Evolutionary conservation across 2,329 filamentous ascomycete species (phyloP).

Genomic region (Aphanoascus verrucosus): DNA sequence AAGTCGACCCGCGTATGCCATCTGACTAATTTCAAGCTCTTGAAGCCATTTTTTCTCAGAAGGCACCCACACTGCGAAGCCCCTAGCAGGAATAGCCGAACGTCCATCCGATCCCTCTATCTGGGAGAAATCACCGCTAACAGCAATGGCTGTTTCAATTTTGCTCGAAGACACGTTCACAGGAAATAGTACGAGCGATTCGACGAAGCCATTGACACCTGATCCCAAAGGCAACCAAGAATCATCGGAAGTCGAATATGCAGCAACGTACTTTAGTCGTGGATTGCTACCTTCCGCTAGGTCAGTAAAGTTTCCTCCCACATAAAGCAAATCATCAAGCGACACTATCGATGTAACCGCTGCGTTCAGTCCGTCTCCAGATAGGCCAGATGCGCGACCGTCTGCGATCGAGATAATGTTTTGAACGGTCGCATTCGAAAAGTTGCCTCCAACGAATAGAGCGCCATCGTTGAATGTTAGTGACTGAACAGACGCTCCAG

Average conservation of each 20-base stretch:
- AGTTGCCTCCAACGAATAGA: constrained; percentile 74
- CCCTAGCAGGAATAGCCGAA: constrained; percentile 51
- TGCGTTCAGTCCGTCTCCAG: constrained; percentile 67
- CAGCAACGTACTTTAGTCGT: constrained; percentile 65
- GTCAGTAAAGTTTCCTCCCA: constrained; percentile 75
- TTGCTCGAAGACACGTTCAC: constrained; percentile 63
- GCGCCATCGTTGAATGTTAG: constrained; percentile 54
- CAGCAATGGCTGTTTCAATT: constrained; percentile 62
- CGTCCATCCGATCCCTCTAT: constrained; percentile 50
- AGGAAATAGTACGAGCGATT: constrained; percentile 61
- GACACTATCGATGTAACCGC: constrained; percentile 62
- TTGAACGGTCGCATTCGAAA: constrained; percentile 54
- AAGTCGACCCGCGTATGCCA: constrained; percentile 61
- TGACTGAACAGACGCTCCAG: constrained; percentile 57
- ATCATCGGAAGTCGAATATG: constrained; percentile 59
- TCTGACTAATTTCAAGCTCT: constrained; percentile 56
- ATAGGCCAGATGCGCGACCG: constrained; percentile 50
- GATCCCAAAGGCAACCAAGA: constrained; percentile 70
- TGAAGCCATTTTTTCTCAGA: constrained; percentile 78
- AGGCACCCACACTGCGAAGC: constrained; percentile 87
- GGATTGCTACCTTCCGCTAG: constrained; percentile 51
- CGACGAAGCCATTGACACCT: constrained; percentile 72
- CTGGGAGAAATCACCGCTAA: constrained; percentile 69
- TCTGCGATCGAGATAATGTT: constrained; percentile 69
- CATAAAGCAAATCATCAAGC: constrained; percentile 58